Evolutionary conservation across 768 basidiomycete species (phyloP).

Genomic region (Rhodotorula diobovata): DNA sequence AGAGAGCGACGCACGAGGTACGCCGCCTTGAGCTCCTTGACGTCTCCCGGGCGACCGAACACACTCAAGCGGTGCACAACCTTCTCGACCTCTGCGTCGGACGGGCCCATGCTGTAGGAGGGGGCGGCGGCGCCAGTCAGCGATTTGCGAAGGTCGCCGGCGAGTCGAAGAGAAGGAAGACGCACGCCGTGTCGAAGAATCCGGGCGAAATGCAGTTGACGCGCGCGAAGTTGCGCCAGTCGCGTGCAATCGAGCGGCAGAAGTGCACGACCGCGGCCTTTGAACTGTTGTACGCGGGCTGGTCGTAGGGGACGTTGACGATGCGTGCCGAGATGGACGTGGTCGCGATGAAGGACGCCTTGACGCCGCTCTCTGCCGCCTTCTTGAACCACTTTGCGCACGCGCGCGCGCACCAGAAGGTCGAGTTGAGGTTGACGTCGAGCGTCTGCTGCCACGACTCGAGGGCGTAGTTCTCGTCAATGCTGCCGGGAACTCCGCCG

Average conservation of each 20-base stretch:
- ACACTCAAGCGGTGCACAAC: constrained; percentile 10
- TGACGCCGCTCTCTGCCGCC: constrained; percentile 14
- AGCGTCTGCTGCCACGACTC: constrained; percentile 3
- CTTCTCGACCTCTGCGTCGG: background rate
- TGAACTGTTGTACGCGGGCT: constrained; percentile 44
- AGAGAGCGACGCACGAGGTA: constrained; percentile 17
- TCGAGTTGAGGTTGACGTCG: background rate
- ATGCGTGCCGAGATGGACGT: constrained; percentile 22
- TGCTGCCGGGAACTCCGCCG: background rate
- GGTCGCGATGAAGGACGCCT: constrained; percentile 31
- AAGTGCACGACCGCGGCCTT: constrained; percentile 47
- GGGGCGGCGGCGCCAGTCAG: background rate
- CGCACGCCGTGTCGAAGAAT: constrained; percentile 3
- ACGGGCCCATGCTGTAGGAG: constrained; percentile 1
- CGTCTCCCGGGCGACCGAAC: constrained; percentile 13
- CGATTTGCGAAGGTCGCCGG: background rate
- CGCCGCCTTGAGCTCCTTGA: constrained; percentile 21
- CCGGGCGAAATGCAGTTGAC: constrained; percentile 43
- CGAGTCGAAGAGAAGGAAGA: constrained; percentile 5
- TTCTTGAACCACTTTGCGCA: constrained; percentile 20
- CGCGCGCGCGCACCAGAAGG: background rate
- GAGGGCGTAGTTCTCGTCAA: background rate
- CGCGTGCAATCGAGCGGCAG: constrained; percentile 45
- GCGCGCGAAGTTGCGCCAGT: constrained; percentile 46
- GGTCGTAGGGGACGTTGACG: constrained; percentile 19